Conservation (phyloP, 2,329 filamentous ascomycete genomes). For the Clathrospora elynae region DNA sequence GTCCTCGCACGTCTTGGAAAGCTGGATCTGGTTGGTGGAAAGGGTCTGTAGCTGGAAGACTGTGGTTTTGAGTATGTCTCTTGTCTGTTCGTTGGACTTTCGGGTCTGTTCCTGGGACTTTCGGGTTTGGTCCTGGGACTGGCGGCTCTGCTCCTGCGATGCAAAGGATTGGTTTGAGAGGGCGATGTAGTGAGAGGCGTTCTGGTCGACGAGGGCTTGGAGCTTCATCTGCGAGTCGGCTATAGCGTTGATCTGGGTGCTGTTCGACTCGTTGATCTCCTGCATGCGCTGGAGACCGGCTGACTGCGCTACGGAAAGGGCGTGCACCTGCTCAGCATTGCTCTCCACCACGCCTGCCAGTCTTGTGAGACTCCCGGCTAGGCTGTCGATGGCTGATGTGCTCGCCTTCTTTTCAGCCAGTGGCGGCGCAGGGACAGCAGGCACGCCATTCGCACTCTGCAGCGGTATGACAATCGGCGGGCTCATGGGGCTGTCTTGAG, state of each 20-base stretch:
- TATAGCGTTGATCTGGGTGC: conserved; percentile 43
- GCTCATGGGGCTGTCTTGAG: conserved; percentile 29
- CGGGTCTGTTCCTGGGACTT: conserved; percentile 6
- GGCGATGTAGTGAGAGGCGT: conserved; percentile 45
- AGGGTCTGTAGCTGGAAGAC: conserved; percentile 37
- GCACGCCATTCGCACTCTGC: conserved; percentile 35
- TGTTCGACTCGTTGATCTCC: conserved; percentile 45
- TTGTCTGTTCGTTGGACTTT: conserved; percentile 34
- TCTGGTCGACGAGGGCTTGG: conserved; percentile 38
- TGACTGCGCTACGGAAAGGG: conserved; percentile 43
- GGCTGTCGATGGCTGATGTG: conserved; percentile 26
- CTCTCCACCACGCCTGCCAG: conserved; percentile 37
- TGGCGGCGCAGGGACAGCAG: conserved; percentile 16
- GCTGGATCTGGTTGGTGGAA: conserved; percentile 33
- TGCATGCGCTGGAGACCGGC: conserved; percentile 44
- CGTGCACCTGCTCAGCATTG: conserved; percentile 41
- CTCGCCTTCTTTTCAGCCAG: conserved; percentile 13
- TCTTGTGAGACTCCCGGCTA: conserved; percentile 33
- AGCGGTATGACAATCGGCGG: conserved; percentile 36
- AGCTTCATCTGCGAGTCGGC: conserved; percentile 40
- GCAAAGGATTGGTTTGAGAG: conserved; percentile 41
- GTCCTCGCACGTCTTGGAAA: conserved; percentile 35
- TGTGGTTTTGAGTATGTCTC: conserved; percentile 32
- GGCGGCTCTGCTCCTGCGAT: conserved; percentile 34
- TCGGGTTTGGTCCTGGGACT: conserved; percentile 34